Base-by-base conservation (phyloP, 2,329 filamentous ascomycete genomes). In the Onygenales sp. region DNA sequence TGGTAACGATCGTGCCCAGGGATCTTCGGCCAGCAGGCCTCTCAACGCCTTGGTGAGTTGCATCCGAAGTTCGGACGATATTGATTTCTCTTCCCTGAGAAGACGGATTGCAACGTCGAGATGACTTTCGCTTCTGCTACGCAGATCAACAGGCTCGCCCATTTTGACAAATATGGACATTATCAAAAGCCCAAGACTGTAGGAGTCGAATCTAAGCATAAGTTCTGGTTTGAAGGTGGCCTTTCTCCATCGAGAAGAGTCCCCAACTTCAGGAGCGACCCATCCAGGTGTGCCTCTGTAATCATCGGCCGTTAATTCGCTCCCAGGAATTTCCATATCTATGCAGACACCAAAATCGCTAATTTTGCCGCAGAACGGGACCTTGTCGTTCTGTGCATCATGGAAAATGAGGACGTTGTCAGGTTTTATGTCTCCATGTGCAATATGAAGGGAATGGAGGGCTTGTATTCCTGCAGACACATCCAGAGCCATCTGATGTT, bases 321-420 rank as follows among this genome's bases (percentile, higher is more conserved):
- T 52, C 11, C 58, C 57, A 5, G 59, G 43, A 14, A 56, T 49
- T 43, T 65, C 63, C 39, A 65, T 45, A 44, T 65, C 62, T 45
- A 65, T 35, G 44, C 62, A 66, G 14, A 66, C 63, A 1, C 63
- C 63, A 44, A 66, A 66, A 52, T 66, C 63, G 49, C 62, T 65
- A 31, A 66, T 42, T 48, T 66, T 66, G 42, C 57, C 63, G 13
- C 54, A 55, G 38, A 65, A 63, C 0, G 63, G 61, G 2, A 63
- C 57, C 8, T 57, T 60, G 4, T 58, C 54, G 48, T 45, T 58
- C 33, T 41, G 27, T 27, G 21, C 21, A 27, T 27, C 21, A 27
- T 27, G 21, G 50, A 64, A 65, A 1, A 66, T 57, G 10, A 66
- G 59, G n/a, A 66, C 58, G 47, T 66, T 66, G 33, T 65, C 63